Base-by-base conservation (phyloP, 768 basidiomycete genomes). In the Phaeotremella fagi region DNA sequence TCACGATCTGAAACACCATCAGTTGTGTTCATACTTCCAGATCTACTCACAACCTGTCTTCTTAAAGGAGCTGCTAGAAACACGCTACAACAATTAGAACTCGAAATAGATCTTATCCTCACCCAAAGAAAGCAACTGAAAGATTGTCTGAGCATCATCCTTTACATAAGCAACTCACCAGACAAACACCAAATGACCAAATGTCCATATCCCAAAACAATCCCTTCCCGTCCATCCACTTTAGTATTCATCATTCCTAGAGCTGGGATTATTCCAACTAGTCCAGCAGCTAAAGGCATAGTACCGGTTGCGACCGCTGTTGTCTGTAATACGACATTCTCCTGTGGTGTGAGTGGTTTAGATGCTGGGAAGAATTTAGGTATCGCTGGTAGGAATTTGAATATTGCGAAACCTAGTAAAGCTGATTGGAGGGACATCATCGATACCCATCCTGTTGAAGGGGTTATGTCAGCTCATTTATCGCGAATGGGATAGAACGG, bases 341-440 rank as follows among this genome's bases (percentile, higher is more conserved):
- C 90, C 75, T 91, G 89, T 0, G 90, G 85, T n/a, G 84, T 85
- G 27, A 92, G 80, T 0, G 85, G 85, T 2, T 75, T 79, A 0
- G 55, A 50, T 4, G 48, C 22, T 11, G 52, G 50, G 36, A 57
- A 48, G 26, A 71, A 43, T 6, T 50, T 45, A 1, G 84, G 83
- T 41, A 64, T 38, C 23, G 50, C 49, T 18, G 66, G 60, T 36
- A 68, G 22, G 42, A 59, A 36, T 43, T 72, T 70, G 52, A 90
- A 90, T 44, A 94, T 68, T 3, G 92, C 82, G 71, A 86, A 95
- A 3, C 91, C 94, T 28, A 98, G 85, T 29, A 98, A 80, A 11
- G 92, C 88, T 0, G 90, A 92, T 68, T 97, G 91, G 24, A 94
- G 81, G 7, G 90, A 90, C 90, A 92, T 94, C 89, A 71, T 72